Evolutionary conservation across 495 filamentous ascomycete genomes (phyloP), one percentile per base, ranked within the genome.

Genomic region (Talaromyces nanjingensis): DNA sequence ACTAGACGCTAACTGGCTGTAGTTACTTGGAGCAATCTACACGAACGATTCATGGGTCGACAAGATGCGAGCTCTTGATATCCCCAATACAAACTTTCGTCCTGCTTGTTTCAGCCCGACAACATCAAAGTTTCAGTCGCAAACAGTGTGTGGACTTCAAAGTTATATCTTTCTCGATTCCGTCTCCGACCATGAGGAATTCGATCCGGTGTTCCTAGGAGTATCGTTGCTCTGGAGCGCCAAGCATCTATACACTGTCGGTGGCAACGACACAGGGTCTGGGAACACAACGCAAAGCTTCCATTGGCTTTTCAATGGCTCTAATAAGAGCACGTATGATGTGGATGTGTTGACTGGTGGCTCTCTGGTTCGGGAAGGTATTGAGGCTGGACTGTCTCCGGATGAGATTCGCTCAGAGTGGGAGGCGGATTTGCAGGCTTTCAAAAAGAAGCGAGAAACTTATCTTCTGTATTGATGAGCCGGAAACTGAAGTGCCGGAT

Each of bases 221-320:
- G 60, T 62, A 18, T 53, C 60, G 16, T 33, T 62, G 39, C 45
- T 62, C n/a, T 62, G 60, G 60, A 62, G 60, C 29, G 60, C 60
- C 39, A 62, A 62, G 53, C 24, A 53, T 54, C 29, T 62, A 2
- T 62, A 62, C 45, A 62, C 60, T n/a, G 39, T 31, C 2, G 8
- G 11, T 1, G 45, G 27, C 2, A 54, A 62, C 45, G 60, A 62
- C 16, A 29, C 60, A 14, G 60, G 60, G 5, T 62, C 25, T 14
- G 60, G 60, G 6, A 62, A 62, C 45, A 62, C 60, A 22, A 62
- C 60, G 24, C 60, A 62, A 62, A 62, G 60, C 45, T 62, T 62
- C 12, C 60, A 62, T 24, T 62, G 60, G 60, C 47, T 62, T 7
- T 62, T 53, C 45, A 62, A 62, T n/a, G 60, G 60, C 16, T 39